These are phyloP conservation scores for Aegle marmelos DNA, from an alignment of 345 rosid species.

Conservation along the genomic window DNA sequence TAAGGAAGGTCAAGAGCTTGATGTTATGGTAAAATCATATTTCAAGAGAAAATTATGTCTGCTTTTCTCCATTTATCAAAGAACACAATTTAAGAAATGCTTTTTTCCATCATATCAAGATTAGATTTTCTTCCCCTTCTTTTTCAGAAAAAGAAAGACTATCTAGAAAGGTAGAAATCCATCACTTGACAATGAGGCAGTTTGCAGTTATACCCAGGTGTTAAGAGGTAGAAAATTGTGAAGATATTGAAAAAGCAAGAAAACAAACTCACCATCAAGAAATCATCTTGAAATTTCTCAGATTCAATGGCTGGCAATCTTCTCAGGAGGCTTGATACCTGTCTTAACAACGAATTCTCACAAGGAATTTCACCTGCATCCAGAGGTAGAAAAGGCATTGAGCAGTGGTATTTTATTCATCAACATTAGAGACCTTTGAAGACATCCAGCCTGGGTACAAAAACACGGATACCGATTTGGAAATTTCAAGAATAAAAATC, in stretches of 20 bases:
- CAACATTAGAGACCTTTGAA: not conserved
- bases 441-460: not conserved
- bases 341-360: slow-evolving; percentile 90
- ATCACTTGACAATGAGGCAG: not conserved
- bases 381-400: slow-evolving; percentile 7
- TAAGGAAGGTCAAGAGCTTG: not conserved
- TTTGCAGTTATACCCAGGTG: not conserved
- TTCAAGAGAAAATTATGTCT: not conserved
- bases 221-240: not conserved
- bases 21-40: not conserved
- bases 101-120: not conserved
- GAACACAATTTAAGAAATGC: not conserved
- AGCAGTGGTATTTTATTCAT: not conserved
- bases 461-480: not conserved
- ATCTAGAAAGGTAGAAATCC: not conserved
- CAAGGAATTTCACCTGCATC: slow-evolving; percentile 83
- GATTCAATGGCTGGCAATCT: slow-evolving; percentile 96
- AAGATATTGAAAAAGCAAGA: not conserved
- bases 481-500: not conserved
- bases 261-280: slow-evolving; percentile 71
- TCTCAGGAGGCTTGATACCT: slow-evolving; percentile 87
- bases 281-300: slow-evolving; percentile 86
- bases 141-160: not conserved
- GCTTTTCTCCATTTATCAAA: not conserved
- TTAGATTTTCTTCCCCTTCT: not conserved